Evolutionary conservation across 139 green algal species (phyloP), one percentile per base, ranked within the genome.

Genomic region (Chlamydomonas schloesseri): DNA sequence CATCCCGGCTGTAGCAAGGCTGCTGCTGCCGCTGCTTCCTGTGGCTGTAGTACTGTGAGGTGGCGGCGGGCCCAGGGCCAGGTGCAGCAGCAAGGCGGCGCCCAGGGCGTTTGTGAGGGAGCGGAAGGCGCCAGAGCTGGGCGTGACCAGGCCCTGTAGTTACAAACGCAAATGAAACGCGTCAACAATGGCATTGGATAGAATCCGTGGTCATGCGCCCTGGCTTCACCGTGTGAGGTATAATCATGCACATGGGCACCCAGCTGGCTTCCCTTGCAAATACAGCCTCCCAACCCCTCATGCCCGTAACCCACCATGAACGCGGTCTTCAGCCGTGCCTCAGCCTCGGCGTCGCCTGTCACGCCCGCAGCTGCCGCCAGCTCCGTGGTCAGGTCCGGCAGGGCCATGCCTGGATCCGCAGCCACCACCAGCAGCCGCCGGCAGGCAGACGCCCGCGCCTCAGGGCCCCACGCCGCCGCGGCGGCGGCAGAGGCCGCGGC

Each of bases 391-490:
- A 97, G 62, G 65, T 93, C 89, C 0, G 82, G 53, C 86, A 97
- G 89, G 50, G 87, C 77, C 87, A 97, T 92, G 71, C 78, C 36
- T 0, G 95, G 92, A 78, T 95, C 93, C 0, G 85, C 86, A 71
- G 96, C 84, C 88, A 97, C 71, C 33, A 93, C 91, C 34, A 88
- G 62, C 79, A 97, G 84, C 34, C 94, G 89, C 24, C 81, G 87
- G 68, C 90, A 87, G 4, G 90, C 80, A n/a, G 88, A 33, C 8
- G 71, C 70, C 57, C 89, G 50, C 10, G 81, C 37, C n/a, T 53
- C 79, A 21, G 65, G 87, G 31, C 46, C 67, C 88, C 89, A 91
- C 5, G 72, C 31, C 33, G 82, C 18, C 26, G 67, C 47, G n/a
- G 46, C 53, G 23, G 62, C 55, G 29, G 76, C 73, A 0, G 34